Percentiles rank a stretch among this genome's conserved stretches.
Evolutionary conservation across 2,329 filamentous ascomycete genomes (phyloP).

Genomic region (Xylariaceae sp.): DNA sequence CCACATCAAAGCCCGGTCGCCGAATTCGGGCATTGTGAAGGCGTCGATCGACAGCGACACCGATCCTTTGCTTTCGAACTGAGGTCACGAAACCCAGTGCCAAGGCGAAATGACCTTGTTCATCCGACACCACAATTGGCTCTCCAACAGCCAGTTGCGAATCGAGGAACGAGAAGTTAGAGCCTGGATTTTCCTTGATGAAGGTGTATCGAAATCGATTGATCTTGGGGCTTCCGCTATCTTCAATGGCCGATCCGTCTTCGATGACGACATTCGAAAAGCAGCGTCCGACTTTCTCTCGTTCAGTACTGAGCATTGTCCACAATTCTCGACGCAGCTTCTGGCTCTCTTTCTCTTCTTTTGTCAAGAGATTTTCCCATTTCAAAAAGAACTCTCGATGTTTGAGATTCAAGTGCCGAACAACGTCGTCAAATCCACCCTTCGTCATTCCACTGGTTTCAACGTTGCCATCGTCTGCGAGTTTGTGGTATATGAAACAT

Average conservation of each 20-base stretch:
- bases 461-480: constrained; percentile 77
- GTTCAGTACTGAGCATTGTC: constrained; percentile 89
- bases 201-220: constrained; percentile 89
- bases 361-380: constrained; percentile 90
- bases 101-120: constrained; percentile 89
- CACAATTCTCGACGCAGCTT: constrained; percentile 86
- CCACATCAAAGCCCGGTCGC: constrained; percentile 69
- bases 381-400: constrained; percentile 87
- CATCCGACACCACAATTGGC: constrained; percentile 93
- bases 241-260: constrained; percentile 67
- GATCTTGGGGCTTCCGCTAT: constrained; percentile 71
- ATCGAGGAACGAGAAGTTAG: constrained; percentile 80
- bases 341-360: constrained; percentile 87
- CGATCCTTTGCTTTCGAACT: constrained; percentile 70
- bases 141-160: constrained; percentile 85
- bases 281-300: constrained; percentile 83
- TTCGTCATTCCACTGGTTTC: constrained; percentile 72
- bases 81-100: constrained; percentile 87
- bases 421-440: constrained; percentile 75
- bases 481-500: constrained; percentile 91
- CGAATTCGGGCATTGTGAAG: constrained; percentile 81
- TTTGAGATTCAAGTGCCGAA: constrained; percentile 67
- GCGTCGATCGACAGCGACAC: constrained; percentile 83
- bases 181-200: constrained; percentile 58
- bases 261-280: constrained; percentile 85